Base-by-base conservation (phyloP, 345 rosid species). In the Zanthoxylum bungeanum region DNA sequence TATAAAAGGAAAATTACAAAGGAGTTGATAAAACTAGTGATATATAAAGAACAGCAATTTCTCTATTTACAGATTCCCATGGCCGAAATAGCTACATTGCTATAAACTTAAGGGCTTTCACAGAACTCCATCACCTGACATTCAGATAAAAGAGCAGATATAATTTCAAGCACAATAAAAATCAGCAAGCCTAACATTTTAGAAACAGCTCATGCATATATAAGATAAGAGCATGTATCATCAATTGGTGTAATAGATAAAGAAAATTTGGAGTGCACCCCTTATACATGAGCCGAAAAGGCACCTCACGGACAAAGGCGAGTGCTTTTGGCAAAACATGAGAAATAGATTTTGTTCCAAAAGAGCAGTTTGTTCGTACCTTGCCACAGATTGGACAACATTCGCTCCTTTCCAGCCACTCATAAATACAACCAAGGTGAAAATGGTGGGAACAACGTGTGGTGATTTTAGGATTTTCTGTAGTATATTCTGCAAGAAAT, bases 331-430 rank as follows among this genome's bases (percentile, higher is more conserved):
- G 28, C 44, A 49, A 11, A 39, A 53, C 59, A 8, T 19, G 19
- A 17, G 28, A 30, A 36, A 37, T 46, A 51, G 11, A n/a, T 52
- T 61, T 52, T 60, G 22, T 44, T 50, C 7, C 42, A 28, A 58
- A 58, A 27, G 60, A 64, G 71, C 14, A 30, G 51, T 46, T 39
- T 56, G 64, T 24, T 22, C 22, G 11, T 73, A 86, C 92, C 90
- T 86, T 81, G 77, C 92, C 92, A 77, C 92, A 88, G 55, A 88
- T 72, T n/a, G 92, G 92, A 78, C 92, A 88, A 22, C 70, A 84
- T 69, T 86, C 92, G 65, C 92, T 88, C 76, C 92, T 88, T 81
- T 88, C 92, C 92, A 88, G 75, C 92, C 92, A 88, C 39, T 88
- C 92, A 49, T 88, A 88, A 66, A 88, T 88, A 73, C 92, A 88